These are phyloP conservation scores for Aspergillus ruber DNA, from an alignment of 2,329 filamentous ascomycete genomes.

Conservation along the genomic window DNA sequence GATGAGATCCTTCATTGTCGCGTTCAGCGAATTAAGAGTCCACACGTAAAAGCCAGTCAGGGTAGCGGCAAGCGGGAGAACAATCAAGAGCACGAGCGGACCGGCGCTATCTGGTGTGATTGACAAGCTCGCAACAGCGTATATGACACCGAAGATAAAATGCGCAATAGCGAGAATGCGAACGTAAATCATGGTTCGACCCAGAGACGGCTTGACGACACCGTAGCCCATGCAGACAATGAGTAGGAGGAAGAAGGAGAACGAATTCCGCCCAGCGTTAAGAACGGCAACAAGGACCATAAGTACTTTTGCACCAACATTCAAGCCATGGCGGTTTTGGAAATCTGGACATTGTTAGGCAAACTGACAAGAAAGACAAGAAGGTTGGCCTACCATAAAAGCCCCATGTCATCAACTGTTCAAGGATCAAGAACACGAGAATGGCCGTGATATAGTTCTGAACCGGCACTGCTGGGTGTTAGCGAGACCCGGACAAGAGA, in stretches of 20 bases:
- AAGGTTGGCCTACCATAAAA: conserved; percentile 66
- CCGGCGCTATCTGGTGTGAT: conserved; percentile 86
- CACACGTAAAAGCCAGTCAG: conserved; percentile 97
- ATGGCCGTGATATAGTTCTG: conserved; percentile 99
- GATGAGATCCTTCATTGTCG: conserved; percentile 91
- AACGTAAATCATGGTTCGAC: conserved; percentile 89
- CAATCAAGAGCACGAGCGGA: conserved; percentile 83
- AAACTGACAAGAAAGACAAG: not conserved
- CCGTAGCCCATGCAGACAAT: conserved; percentile 99
- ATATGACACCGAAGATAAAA: conserved; percentile 91
- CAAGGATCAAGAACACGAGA: conserved; percentile 83
- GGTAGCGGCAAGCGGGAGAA: conserved; percentile 83
- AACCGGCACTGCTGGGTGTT: conserved; percentile 62
- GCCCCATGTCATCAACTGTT: conserved; percentile 98
- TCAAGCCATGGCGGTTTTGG: conserved; percentile 82
- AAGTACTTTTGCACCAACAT: conserved; percentile 72
- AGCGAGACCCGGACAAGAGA: conserved; percentile 17
- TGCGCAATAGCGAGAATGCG: conserved; percentile 85
- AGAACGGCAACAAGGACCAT: conserved; percentile 88
- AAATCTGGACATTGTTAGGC: conserved; percentile 59
- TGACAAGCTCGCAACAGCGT: conserved; percentile 80
- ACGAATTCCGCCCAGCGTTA: conserved; percentile 91
- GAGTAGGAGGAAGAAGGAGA: conserved; percentile 94
- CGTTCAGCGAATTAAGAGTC: conserved; percentile 92
- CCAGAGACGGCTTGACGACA: conserved; percentile 88